Evolutionary conservation across 2,329 filamentous ascomycete genomes (phyloP).

Genomic region (Fusarium hainanense): DNA sequence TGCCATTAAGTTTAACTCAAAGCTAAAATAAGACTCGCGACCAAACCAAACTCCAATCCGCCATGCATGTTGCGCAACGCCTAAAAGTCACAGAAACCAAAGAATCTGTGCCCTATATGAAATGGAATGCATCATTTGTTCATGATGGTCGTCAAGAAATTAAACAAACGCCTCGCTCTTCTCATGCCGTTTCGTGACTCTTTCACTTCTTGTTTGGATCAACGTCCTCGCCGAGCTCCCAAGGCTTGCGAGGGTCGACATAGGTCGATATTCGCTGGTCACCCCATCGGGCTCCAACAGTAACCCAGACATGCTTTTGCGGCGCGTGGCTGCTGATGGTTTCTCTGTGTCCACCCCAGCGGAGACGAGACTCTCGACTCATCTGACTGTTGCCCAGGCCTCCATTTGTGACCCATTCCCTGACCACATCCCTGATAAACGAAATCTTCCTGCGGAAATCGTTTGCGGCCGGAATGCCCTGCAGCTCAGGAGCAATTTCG

Average conservation of each 20-base stretch:
- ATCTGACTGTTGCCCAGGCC: conserved; percentile 76
- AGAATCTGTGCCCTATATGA: conserved; percentile 40
- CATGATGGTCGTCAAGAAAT: conserved; percentile 41
- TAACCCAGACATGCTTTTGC: conserved; percentile 75
- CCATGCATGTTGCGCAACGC: conserved; percentile 43
- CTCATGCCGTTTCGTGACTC: conserved; percentile 11
- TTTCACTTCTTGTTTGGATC: conserved; percentile 51
- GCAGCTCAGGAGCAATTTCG: conserved; percentile 69
- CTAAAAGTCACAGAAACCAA: conserved; percentile 33
- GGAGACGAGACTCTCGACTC: conserved; percentile 63
- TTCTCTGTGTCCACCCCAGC: conserved; percentile 70
- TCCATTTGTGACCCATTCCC: conserved; percentile 76
- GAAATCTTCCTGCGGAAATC: conserved; percentile 78
- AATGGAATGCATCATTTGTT: conserved; percentile 45
- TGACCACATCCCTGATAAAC: conserved; percentile 75
- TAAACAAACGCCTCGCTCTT: conserved; percentile 43
- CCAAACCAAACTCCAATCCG: conserved; percentile 32
- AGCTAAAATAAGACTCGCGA: conserved; percentile 8
- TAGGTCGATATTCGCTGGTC: conserved; percentile 66
- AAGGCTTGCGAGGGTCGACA: conserved; percentile 66
- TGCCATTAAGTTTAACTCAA: conserved; percentile 28
- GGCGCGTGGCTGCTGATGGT: conserved; percentile 61
- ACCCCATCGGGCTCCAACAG: conserved; percentile 71
- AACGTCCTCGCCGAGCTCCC: conserved; percentile 65
- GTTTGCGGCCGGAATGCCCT: conserved; percentile 76